Conservation (phyloP, 768 basidiomycete genomes). For the Trametes cubensis region DNA sequence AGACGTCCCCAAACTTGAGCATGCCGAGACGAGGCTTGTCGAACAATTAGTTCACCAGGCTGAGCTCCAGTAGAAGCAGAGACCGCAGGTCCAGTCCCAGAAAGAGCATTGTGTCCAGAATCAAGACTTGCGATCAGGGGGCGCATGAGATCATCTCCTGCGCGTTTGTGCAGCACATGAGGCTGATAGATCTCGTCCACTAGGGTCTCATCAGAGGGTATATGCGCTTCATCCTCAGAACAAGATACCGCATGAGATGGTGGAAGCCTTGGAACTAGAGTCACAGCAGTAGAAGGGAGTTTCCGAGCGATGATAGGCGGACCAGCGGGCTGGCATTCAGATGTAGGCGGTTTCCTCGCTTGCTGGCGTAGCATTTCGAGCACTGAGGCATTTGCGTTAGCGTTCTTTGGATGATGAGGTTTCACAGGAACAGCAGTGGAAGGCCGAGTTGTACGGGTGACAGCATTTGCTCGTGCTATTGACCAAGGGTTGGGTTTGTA, state of each 20-base stretch:
- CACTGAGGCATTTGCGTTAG: neutral
- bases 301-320: neutral
- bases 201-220: slow-evolving; percentile 24
- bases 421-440: neutral
- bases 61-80: too few relatives aligned
- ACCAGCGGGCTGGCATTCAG: too few relatives aligned
- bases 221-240: slow-evolving; percentile 7
- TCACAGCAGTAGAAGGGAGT: neutral
- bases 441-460: slow-evolving; percentile 35
- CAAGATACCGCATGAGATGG: neutral
- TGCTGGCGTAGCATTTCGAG: slow-evolving; percentile 7
- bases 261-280: neutral
- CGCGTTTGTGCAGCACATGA: neutral
- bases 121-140: too few relatives aligned
- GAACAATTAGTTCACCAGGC: too few relatives aligned
- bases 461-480: slow-evolving; percentile 80
- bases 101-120: too few relatives aligned
- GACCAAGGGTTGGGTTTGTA: slow-evolving; percentile 81
- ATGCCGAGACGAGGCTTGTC: too few relatives aligned
- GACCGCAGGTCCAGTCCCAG: too few relatives aligned
- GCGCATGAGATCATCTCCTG: too few relatives aligned
- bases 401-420: neutral
- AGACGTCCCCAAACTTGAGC: too few relatives aligned
- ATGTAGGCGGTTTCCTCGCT: neutral
- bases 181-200: slow-evolving; percentile 12